A percentile compares a stretch with the other conserved stretches of the same genome.
phyloP scores from a whole-genome alignment of 1,139 yeast species.

The Candida buenavistaensis region DNA sequence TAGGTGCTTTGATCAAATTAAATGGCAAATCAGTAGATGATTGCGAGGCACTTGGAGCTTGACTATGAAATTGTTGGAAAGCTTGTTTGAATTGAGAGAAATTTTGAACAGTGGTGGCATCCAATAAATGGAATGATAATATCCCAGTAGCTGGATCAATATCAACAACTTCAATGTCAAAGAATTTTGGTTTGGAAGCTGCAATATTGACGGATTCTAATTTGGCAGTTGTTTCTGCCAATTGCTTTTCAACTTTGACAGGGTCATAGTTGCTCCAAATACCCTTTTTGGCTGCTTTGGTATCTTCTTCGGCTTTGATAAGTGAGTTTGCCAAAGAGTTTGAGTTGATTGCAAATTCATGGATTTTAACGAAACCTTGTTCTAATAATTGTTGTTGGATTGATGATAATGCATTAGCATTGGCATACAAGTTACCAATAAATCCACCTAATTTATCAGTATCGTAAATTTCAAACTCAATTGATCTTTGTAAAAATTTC shows the following conservation, averaged over 20 bases:
- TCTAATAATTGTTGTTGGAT: conserved; percentile 61
- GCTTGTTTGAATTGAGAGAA: conserved; percentile 46
- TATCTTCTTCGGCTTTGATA: conserved; percentile 61
- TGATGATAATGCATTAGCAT: conserved; percentile 51
- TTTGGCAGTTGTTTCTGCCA: conserved; percentile 22
- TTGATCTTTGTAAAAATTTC: conserved; percentile 68
- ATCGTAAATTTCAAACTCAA: conserved; percentile 66
- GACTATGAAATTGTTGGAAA: conserved; percentile 47
- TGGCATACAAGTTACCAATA: conserved; percentile 66
- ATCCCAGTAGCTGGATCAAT: conserved; percentile 44
- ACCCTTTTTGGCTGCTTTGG: conserved; percentile 57
- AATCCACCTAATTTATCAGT: conserved; percentile 81
- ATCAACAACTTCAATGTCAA: conserved; percentile 64
- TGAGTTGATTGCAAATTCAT: conserved; percentile 62
- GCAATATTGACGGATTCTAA: conserved; percentile 24
- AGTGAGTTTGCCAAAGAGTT: conserved; percentile 57
- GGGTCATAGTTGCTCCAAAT: conserved; percentile 64
- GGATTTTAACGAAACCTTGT: conserved; percentile 65
- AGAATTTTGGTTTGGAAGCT: conserved; percentile 47
- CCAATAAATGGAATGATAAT: conserved; percentile 52
- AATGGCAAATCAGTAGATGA: conserved; percentile 47
- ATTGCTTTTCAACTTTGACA: conserved; percentile 24
- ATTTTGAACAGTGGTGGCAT: conserved; percentile 31
- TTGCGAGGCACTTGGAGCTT: conserved; percentile 37
- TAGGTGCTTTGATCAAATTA: conserved; percentile 46